Conservation (phyloP, 345 rosid species). For the Eucalyptus cloeziana region DNA sequence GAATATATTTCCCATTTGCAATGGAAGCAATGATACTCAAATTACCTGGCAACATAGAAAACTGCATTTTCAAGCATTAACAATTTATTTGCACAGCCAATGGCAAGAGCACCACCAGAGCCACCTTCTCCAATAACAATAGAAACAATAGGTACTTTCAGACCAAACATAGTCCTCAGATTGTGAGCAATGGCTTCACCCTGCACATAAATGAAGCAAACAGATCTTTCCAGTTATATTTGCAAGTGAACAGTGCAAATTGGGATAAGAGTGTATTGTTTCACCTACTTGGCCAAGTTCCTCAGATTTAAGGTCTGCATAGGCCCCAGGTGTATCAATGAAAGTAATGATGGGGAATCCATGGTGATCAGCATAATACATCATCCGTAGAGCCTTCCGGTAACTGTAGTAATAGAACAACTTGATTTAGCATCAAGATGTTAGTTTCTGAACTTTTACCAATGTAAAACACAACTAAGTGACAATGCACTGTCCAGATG, state of each 20-base stretch:
- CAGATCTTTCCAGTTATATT: background rate
- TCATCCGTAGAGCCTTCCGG: constrained; percentile 16
- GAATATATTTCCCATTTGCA: background rate
- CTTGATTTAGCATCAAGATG: background rate
- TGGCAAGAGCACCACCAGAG: constrained; percentile 99
- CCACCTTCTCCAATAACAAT: constrained; percentile 99
- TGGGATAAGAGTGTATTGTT: background rate
- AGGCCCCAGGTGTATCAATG: constrained; percentile 33
- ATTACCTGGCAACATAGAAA: constrained; percentile 94
- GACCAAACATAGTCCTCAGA: constrained; percentile 90
- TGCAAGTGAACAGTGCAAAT: background rate
- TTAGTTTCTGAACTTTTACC: background rate
- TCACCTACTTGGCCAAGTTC: constrained; percentile 23
- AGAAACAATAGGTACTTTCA: constrained; percentile 87
- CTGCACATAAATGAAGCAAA: constrained; percentile 15
- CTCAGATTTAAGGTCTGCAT: constrained; percentile 32
- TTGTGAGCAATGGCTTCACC: constrained; percentile 98
- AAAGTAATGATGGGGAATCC: constrained; percentile 23
- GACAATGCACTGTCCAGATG: background rate
- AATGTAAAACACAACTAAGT: background rate
- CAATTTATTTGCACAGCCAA: constrained; percentile 89
- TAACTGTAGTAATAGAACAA: background rate
- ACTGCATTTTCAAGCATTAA: constrained; percentile 95
- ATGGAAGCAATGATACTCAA: background rate
- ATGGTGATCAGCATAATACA: constrained; percentile 25